Conservation (phyloP, 1,284 basidiomycete genomes). For the Coniophora puteana region DNA sequence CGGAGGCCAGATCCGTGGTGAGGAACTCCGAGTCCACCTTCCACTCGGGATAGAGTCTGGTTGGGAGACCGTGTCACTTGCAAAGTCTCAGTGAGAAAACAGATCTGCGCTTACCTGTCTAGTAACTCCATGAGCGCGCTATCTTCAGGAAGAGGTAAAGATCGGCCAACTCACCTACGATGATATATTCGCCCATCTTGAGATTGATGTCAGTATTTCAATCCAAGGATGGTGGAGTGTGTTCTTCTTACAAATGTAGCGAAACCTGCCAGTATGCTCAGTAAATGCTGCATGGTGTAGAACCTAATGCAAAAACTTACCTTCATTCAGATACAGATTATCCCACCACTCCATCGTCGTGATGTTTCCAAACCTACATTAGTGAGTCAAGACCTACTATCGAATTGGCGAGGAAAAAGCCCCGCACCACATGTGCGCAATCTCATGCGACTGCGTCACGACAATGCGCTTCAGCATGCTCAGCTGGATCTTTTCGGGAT, state of each 20-base stretch:
- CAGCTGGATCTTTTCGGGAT: slow-evolving; percentile 75
- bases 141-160: too few relatives aligned
- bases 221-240: too few relatives aligned
- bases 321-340: slow-evolving; percentile 83
- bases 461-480: slow-evolving; percentile 80
- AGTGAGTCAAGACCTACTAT: slow-evolving; percentile 5
- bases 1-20: slow-evolving; percentile 54
- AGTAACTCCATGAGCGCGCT: too few relatives aligned
- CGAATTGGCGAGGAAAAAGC: slow-evolving; percentile 21
- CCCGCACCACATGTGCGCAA: slow-evolving; percentile 80
- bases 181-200: slow-evolving; percentile 89
- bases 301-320: slow-evolving; percentile 26
- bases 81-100: too few relatives aligned
- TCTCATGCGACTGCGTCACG: slow-evolving; percentile 81
- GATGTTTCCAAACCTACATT: slow-evolving; percentile 79
- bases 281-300: slow-evolving; percentile 30
- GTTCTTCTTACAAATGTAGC: slow-evolving; percentile 75
- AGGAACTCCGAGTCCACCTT: slow-evolving; percentile 71
- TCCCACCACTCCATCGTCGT: slow-evolving; percentile 96
- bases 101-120: too few relatives aligned
- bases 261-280: too few relatives aligned
- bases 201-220: slow-evolving; percentile 6
- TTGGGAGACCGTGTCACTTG: too few relatives aligned
- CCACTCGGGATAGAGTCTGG: slow-evolving; percentile 79
- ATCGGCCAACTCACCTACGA: slow-evolving; percentile 59